Conservation (phyloP, 805 yeast genomes). For the Kregervanrija fluxuum region DNA sequence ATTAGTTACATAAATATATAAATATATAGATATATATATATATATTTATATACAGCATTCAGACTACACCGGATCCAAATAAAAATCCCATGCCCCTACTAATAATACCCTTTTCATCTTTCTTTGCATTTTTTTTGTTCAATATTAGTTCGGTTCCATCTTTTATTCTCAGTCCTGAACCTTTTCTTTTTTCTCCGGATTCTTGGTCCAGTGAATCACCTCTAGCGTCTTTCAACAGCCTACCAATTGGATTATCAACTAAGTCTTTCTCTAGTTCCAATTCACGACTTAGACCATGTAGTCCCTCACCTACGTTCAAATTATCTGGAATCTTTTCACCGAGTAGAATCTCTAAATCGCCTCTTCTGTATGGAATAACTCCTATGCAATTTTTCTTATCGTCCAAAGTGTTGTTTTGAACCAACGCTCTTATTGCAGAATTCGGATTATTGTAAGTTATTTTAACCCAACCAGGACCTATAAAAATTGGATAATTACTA, state of each 20-base stretch:
- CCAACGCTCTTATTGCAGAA: slow-evolving; percentile 75
- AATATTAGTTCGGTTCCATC: slow-evolving; percentile 9
- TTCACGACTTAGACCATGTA: slow-evolving; percentile 6
- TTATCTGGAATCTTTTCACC: slow-evolving; percentile 5
- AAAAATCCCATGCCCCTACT: slow-evolving; percentile 5
- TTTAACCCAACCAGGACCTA: slow-evolving; percentile 90
- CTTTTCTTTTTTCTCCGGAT: background rate
- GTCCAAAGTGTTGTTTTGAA: slow-evolving; percentile 70
- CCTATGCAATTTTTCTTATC: slow-evolving; percentile 48
- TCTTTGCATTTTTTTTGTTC: background rate
- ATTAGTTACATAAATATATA: background rate
- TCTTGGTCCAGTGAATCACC: background rate
- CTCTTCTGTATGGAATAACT: slow-evolving; percentile 58
- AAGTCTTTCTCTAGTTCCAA: slow-evolving; percentile 2
- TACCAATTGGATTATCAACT: slow-evolving; percentile 8
- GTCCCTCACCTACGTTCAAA: slow-evolving; percentile 9
- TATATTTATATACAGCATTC: too few relatives aligned
- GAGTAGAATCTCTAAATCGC: slow-evolving; percentile 22
- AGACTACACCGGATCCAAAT: slow-evolving; percentile 11
- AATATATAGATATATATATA: too few relatives aligned
- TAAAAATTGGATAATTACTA: slow-evolving; percentile 51
- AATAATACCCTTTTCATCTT: background rate
- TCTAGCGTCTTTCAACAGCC: slow-evolving; percentile 1
- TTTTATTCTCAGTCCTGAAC: slow-evolving; percentile 2
- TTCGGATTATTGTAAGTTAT: slow-evolving; percentile 70